Evolutionary conservation across 202 grass and related monocot species (phyloP), one percentile per base, ranked within the genome.

Genomic region (Digitaria exilis): DNA sequence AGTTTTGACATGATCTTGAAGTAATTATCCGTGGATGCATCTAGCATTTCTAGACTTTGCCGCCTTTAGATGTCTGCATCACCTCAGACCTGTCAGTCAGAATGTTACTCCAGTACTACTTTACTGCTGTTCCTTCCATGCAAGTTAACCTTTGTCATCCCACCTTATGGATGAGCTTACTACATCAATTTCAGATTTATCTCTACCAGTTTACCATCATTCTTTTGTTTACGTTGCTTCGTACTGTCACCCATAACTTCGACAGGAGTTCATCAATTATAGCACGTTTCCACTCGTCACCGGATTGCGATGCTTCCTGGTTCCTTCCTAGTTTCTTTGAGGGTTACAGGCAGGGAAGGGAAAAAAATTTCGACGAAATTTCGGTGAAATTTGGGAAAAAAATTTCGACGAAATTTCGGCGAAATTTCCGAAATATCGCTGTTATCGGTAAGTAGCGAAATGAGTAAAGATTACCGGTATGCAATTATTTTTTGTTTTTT

Each of bases 71-170:
- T n/a, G 51, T 48, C 55, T 9, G 9, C 29, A 71, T 63, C 83
- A 63, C 43, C n/a, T 63, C 11, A 57, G 50, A 28, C 5, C 25
- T 45, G 61, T 6, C 49, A 37, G 7, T 51, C 24, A 12, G 11
- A 60, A 42, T 21, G 17, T 79, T 17, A 50, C 7, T 71, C 10
- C 4, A n/a, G n/a, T n/a, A n/a, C n/a, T n/a, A n/a, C n/a, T n/a
- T 30, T 37, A 6, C 35, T 37, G 7, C 35, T 37, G 59, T 67
- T 60, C 18, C 6, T 79, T 42, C 50, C 25, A 51, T 34, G 60
- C 21, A 88, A 80, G 42, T 88, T 84, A 9, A 69, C n/a, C 19
- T 54, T 54, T 50, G 60, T 80, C 76, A 43, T 69, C 41, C 37
- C 46, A 14, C n/a, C n/a, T n/a, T n/a, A n/a, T n/a, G n/a, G n/a